Evolutionary conservation across 495 filamentous ascomycete genomes (phyloP).

Genomic region (Geopyxis carbonaria): DNA sequence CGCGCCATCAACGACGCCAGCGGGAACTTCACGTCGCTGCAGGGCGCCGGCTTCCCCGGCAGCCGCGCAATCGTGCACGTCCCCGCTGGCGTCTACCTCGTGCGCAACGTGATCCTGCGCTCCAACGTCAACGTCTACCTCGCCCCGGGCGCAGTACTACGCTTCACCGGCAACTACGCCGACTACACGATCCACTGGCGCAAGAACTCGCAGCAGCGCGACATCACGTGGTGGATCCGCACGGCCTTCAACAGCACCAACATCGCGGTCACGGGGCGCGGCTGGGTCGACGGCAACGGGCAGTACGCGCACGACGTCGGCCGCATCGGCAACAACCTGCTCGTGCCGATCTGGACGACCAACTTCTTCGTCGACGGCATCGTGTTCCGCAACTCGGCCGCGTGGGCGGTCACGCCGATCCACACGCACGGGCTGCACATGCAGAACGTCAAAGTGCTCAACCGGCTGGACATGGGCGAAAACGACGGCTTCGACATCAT

Average conservation of each 20-base stretch:
- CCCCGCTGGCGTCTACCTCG: slow-evolving; percentile 9
- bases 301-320: background rate
- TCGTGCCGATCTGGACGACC: slow-evolving; percentile 7
- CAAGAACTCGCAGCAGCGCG: slow-evolving; percentile 11
- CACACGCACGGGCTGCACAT: background rate
- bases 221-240: slow-evolving; percentile 15
- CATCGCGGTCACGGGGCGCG: slow-evolving; percentile 10
- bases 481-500: slow-evolving; percentile 10
- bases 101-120: slow-evolving; percentile 10
- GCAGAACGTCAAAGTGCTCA: slow-evolving; percentile 9
- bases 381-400: slow-evolving; percentile 7
- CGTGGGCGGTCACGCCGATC: slow-evolving; percentile 10
- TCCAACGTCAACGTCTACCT: slow-evolving; percentile 12
- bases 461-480: slow-evolving; percentile 9
- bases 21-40: background rate
- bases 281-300: slow-evolving; percentile 10
- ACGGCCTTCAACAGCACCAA: slow-evolving; percentile 10
- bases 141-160: slow-evolving; percentile 6
- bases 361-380: slow-evolving; percentile 8
- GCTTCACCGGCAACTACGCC: background rate
- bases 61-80: slow-evolving; percentile 7
- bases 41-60: background rate
- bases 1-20: slow-evolving; percentile 4
- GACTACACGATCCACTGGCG: slow-evolving; percentile 11
- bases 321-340: slow-evolving; percentile 11